phyloP scores from a whole-genome alignment of 1,139 yeast genomes.

The Protomyces macrosporus region DNA sequence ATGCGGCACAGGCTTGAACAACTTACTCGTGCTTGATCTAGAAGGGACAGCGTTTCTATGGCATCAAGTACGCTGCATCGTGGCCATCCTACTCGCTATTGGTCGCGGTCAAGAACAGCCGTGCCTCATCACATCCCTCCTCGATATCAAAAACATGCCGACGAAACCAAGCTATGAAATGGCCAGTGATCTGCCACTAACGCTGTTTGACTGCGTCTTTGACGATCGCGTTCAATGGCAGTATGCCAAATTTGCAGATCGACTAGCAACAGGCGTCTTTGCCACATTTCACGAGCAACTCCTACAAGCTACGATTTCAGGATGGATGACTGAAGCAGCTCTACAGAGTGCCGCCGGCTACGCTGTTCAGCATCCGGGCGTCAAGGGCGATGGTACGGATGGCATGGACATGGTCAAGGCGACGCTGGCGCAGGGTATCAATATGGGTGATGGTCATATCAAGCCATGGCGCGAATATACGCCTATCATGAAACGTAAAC shows the following conservation, averaged over 20 bases:
- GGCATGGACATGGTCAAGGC: conserved; percentile 35
- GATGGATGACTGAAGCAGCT: conserved; percentile 40
- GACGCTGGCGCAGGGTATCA: conserved; percentile 42
- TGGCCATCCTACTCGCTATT: conserved; percentile 69
- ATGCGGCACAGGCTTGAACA: conserved; percentile 29
- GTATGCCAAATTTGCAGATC: conserved; percentile 29
- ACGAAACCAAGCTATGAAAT: conserved; percentile 76
- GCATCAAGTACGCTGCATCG: conserved; percentile 98
- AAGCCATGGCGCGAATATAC: conserved; percentile 53
- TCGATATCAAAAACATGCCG: conserved; percentile 57
- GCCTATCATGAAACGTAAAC: conserved; percentile 54
- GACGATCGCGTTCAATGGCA: conserved; percentile 20
- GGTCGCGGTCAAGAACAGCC: conserved; percentile 74
- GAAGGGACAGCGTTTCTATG: conserved; percentile 89
- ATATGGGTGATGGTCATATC: conserved; percentile 70
- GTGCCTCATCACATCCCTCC: conserved; percentile 51
- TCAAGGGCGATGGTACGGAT: conserved; percentile 36
- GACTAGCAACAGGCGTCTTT: conserved; percentile 30
- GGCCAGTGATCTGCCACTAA: conserved; percentile 89
- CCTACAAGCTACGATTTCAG: conserved; percentile 31
- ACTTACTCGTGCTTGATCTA: conserved; percentile 63
- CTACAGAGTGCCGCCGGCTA: conserved; percentile 37
- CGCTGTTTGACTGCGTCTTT: conserved; percentile 80
- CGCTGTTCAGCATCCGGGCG: conserved; percentile 36
- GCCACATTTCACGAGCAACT: conserved; percentile 33